Evolutionary conservation across 1,284 basidiomycete species (phyloP).

Genomic region (Ganoderma resinaceum): DNA sequence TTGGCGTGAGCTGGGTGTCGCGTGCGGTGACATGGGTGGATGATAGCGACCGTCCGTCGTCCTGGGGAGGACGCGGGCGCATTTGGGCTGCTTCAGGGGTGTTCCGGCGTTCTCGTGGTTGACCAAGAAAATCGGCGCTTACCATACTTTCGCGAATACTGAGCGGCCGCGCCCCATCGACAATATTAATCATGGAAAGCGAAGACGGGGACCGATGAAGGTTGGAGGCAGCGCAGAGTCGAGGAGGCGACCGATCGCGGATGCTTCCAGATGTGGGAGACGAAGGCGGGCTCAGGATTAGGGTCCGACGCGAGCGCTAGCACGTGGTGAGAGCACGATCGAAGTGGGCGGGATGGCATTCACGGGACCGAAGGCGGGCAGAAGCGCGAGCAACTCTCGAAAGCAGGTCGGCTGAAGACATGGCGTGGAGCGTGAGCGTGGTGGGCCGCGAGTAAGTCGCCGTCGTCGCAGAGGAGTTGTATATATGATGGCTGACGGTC

Average conservation of each 20-base stretch:
- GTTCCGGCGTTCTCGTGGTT: background rate
- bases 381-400: background rate
- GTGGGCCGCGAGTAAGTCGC: background rate
- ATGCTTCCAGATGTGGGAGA: background rate
- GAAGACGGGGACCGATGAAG: background rate
- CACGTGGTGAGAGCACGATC: background rate
- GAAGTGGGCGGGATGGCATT: background rate
- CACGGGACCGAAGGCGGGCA: background rate
- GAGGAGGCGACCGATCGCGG: background rate
- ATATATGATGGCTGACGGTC: background rate
- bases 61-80: background rate
- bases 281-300: background rate
- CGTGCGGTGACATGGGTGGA: background rate
- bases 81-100: background rate
- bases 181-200: too few species aligned
- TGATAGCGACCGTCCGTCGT: background rate
- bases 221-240: background rate
- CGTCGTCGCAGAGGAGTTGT: background rate
- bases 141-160: background rate
- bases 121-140: background rate
- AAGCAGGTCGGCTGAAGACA: background rate
- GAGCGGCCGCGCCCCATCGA: too few species aligned
- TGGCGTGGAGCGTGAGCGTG: background rate
- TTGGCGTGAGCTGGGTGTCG: background rate
- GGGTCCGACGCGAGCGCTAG: background rate